These are phyloP conservation scores for Penicillium chermesinum DNA, from an alignment of 495 filamentous ascomycete species.

Conservation along the genomic window DNA sequence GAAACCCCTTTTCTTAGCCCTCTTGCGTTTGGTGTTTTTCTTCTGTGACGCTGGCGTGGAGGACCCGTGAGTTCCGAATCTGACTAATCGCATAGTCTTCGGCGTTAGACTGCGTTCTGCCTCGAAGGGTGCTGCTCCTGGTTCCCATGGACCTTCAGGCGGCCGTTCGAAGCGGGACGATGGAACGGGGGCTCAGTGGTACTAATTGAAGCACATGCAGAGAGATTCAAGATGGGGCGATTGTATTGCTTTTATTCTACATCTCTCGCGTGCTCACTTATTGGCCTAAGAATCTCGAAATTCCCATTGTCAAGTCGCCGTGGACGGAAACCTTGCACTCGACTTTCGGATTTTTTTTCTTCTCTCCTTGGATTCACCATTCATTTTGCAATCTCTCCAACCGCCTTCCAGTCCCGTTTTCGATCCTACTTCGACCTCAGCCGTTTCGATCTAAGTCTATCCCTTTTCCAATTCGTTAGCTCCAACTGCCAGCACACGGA, in stretches of 20 bases:
- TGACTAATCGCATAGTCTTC: constrained; percentile 87
- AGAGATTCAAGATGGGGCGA: constrained; percentile 15
- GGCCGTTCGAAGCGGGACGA: constrained; percentile 75
- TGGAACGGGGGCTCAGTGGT: constrained; percentile 55
- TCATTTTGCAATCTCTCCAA: constrained; percentile 35
- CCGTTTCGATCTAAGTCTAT: constrained; percentile 33
- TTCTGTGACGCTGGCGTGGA: constrained; percentile 71
- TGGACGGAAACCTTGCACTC: constrained; percentile 31
- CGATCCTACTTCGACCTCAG: constrained; percentile 34
- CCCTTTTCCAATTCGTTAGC: constrained; percentile 9
- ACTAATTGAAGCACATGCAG: constrained; percentile 47
- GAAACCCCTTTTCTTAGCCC: constrained; percentile 52
- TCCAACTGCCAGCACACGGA: constrained; percentile 8
- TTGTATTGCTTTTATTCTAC: constrained; percentile 14
- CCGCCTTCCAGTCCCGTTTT: constrained; percentile 34
- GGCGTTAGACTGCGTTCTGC: constrained; percentile 93
- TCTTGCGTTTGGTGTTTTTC: constrained; percentile 76
- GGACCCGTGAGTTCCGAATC: constrained; percentile 63
- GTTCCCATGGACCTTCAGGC: constrained; percentile 58
- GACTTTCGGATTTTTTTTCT: constrained; percentile 37
- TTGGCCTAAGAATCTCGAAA: constrained; percentile 32
- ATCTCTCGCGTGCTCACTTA: constrained; percentile 30
- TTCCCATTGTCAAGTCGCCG: constrained; percentile 23
- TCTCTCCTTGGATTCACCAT: constrained; percentile 32
- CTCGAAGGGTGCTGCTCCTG: constrained; percentile 74